Base-by-base conservation (phyloP, 78 protist species). In the Protostelium mycophagum region DNA sequence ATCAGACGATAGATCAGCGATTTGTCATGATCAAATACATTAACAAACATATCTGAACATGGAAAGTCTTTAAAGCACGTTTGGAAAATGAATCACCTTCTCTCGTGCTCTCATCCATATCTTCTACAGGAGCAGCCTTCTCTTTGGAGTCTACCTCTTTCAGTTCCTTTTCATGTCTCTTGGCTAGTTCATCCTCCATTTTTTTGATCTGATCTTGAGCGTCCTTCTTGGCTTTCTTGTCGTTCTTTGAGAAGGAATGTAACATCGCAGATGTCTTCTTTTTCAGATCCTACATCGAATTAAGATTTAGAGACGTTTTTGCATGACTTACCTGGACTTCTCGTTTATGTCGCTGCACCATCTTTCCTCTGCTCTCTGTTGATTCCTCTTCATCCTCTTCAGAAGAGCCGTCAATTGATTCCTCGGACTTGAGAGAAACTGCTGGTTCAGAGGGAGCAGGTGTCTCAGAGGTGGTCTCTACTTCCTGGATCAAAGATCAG, bases 331-430 rank as follows among this genome's bases (percentile, higher is more conserved):
- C 91, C 9, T 89, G 85, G 37, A 87, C 36, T 63, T 92, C 94
- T 63, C 87, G 37, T 84, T 92, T 92, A 35, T 92, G 94, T 92
- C 94, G 88, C 85, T 92, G 94, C 34, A 73, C 36, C 94, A 92
- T 92, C 86, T 92, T 92, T 38, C 94, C 94, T 83, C 88, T 92
- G 28, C 38, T 37, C 73, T 92, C 94, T 38, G 29, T 51, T 38
- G 89, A 87, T 28, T 39, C 90, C 1, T 28, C 1, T 0, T 84
- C 91, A 28, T 37, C 28, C 9, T 86, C 86, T 28, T 90, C 86
- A 29, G 39, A 85, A 0, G 63, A 84, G 16, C 85, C 86, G 9
- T 86, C 86, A 28, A 84, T 31, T 23, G 34, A n/a, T 23, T 37
- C 16, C n/a, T 85, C 86, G n/a, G 37, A 5, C 35, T 36, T 16